These are phyloP conservation scores for Paraconiothyrium sp. DNA, from an alignment of 2,329 filamentous ascomycete species.

Conservation along the genomic window DNA sequence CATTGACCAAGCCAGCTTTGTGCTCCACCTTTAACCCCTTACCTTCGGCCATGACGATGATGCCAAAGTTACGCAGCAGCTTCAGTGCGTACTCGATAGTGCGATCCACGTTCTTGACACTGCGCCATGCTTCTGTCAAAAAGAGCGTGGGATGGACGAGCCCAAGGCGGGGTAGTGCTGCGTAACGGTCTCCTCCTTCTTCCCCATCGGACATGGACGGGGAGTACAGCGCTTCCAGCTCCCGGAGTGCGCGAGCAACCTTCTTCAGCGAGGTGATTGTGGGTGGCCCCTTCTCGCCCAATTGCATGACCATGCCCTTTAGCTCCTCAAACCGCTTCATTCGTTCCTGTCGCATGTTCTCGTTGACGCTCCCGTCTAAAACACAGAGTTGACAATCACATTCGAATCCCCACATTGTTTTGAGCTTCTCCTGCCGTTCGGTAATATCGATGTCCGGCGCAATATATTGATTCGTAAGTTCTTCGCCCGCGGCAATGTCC, in stretches of 20 bases:
- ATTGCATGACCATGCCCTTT: constrained; percentile 28
- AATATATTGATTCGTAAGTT: constrained; percentile 36
- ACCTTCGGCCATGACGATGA: constrained; percentile 20
- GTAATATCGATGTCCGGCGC: constrained; percentile 32
- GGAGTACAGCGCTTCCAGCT: constrained; percentile 30
- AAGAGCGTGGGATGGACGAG: constrained; percentile 38
- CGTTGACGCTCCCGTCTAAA: constrained; percentile 20
- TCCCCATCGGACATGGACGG: neutral
- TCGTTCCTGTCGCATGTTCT: constrained; percentile 20
- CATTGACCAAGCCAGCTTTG: constrained; percentile 33
- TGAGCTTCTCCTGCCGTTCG: constrained; percentile 28
- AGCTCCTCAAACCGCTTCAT: constrained; percentile 30
- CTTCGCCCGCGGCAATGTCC: constrained; percentile 34
- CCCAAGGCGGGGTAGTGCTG: constrained; percentile 27
- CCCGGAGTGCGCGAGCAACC: constrained; percentile 27
- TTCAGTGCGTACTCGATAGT: constrained; percentile 32
- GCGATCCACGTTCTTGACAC: constrained; percentile 30
- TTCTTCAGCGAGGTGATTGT: constrained; percentile 36
- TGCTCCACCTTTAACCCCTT: constrained; percentile 19
- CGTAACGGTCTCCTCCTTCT: constrained; percentile 23
- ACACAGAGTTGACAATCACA: constrained; percentile 33
- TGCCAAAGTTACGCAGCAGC: constrained; percentile 34
- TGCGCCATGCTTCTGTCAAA: constrained; percentile 33
- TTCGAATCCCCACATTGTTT: constrained; percentile 31
- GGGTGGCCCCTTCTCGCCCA: constrained; percentile 20